Evolutionary conservation across 108 stramenopile genomes (phyloP).

Genomic region (Tribonema minus): DNA sequence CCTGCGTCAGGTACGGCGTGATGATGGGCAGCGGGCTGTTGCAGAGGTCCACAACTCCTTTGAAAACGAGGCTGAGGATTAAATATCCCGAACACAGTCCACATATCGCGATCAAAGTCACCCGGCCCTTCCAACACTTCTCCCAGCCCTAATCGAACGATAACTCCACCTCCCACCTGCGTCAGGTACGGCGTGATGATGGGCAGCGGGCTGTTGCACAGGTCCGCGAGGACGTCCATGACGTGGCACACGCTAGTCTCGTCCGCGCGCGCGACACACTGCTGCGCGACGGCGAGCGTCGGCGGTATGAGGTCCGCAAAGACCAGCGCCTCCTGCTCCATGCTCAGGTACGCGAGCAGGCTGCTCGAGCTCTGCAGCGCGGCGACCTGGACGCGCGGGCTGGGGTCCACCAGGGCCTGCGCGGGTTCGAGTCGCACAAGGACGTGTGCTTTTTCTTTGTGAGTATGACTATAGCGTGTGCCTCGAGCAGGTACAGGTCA

Average conservation of each 20-base stretch:
- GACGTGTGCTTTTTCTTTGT: too few species aligned
- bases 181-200: conserved; percentile 39
- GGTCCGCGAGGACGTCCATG: conserved; percentile 68
- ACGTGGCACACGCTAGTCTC: conserved; percentile 66
- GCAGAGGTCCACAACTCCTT: conserved; percentile 66
- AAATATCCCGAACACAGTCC: conserved; percentile 36
- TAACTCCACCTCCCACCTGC: too few species aligned
- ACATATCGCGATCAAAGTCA: too few species aligned
- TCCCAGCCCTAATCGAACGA: too few species aligned
- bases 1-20: conserved; percentile 29
- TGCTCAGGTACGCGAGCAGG: conserved; percentile 34
- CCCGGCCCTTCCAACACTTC: too few species aligned
- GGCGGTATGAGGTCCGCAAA: conserved; percentile 43
- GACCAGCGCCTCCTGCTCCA: conserved; percentile 41
- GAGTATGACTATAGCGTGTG: too few species aligned
- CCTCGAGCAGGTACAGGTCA: too few species aligned
- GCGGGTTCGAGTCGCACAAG: too few species aligned
- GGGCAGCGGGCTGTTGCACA: conserved; percentile 66
- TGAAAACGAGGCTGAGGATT: conserved; percentile 69
- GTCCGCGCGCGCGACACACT: conserved; percentile 41
- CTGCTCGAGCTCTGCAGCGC: conserved; percentile 41
- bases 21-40: conserved; percentile 61
- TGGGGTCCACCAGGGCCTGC: not conserved
- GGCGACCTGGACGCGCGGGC: conserved; percentile 36
- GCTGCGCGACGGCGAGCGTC: conserved; percentile 44